Evolutionary conservation across 2,329 filamentous ascomycete species (phyloP), one percentile per base, ranked within the genome.

Genomic region (Cercospora zeae-maydis): DNA sequence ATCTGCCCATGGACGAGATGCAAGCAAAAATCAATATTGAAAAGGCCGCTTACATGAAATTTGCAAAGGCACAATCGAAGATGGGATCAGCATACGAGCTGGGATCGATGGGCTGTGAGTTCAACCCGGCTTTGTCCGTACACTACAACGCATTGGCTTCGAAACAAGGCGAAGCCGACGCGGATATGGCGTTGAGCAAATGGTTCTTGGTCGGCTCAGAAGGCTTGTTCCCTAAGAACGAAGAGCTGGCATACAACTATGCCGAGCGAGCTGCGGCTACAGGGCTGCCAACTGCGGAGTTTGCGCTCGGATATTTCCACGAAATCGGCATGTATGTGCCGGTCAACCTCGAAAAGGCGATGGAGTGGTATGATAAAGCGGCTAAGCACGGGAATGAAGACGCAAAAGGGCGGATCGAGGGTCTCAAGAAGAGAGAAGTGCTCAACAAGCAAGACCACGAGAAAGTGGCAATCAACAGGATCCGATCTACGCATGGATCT

Each of bases 131-230:
- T 0, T 84, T 96, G 62, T 98, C 93, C 1, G 79, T 99, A 59
- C 95, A 99, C 75, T 99, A 99, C 80, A 97, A 98, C 73, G 91
- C 92, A 37, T 83, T 99, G 33, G 93, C 95, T 21, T 90, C 95
- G 11, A 88, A 90, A 67, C 95, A 98, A 78, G 93, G 93, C 16
- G 92, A 98, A 71, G 83, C 92, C 0, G 95, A 99, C 75, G 95
- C 93, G 0, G 92, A 96, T 64, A 90, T 99, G 78, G 92, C 93
- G 30, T 92, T 99, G 65, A 98, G 93, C 77, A 95, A 96, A 77
- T 99, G 95, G 95, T 99, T 98, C 74, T 83, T 99, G 30, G 98
- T 96, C 72, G 95, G 95, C 2, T 93, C 95, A 68, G 93, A 98
- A 69, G 89, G 89, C 21, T 83, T 96, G 6, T 97, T 99, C 73